phyloP scores from a whole-genome alignment of 169 alveolate species.

The Cryptosporidium ryanae region DNA sequence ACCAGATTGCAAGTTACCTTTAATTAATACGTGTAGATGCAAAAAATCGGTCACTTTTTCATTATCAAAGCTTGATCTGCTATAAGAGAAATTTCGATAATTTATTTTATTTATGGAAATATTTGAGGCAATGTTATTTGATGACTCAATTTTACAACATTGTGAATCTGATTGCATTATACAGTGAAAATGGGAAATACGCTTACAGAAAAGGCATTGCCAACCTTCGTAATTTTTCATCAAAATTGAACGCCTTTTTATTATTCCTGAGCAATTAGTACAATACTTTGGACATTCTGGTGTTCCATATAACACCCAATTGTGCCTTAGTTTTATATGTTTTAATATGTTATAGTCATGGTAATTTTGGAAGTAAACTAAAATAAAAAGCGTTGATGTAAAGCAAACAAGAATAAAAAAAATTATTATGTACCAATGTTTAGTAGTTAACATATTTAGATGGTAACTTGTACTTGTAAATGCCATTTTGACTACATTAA shows the following conservation, averaged over 20 bases:
- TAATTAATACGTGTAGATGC: slow-evolving; percentile 26
- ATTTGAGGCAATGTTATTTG: not conserved
- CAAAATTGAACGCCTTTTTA: slow-evolving; percentile 41
- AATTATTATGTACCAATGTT: slow-evolving; percentile 43
- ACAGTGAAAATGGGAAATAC: slow-evolving; percentile 63
- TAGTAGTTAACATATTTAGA: slow-evolving; percentile 11
- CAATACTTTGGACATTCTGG: slow-evolving; percentile 68
- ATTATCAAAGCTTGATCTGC: not conserved
- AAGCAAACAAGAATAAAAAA: slow-evolving; percentile 2
- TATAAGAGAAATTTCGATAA: too few relatives aligned
- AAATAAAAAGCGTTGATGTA: not conserved
- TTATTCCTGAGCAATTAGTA: slow-evolving; percentile 63
- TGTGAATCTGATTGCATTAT: slow-evolving; percentile 68
- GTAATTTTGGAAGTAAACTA: slow-evolving; percentile 33
- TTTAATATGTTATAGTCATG: slow-evolving; percentile 25
- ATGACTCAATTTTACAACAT: slow-evolving; percentile 41
- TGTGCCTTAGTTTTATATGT: slow-evolving; percentile 65
- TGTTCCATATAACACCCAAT: slow-evolving; percentile 69
- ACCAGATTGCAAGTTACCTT: slow-evolving; percentile 65
- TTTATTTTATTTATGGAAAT: not conserved
- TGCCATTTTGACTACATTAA: slow-evolving; percentile 49
- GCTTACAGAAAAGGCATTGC: slow-evolving; percentile 65
- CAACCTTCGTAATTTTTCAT: slow-evolving; percentile 69
- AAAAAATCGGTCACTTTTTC: not conserved
- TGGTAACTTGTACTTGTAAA: slow-evolving; percentile 14